Conservation (phyloP, 2,329 filamentous ascomycete species). For the Hysterium pulicare region DNA sequence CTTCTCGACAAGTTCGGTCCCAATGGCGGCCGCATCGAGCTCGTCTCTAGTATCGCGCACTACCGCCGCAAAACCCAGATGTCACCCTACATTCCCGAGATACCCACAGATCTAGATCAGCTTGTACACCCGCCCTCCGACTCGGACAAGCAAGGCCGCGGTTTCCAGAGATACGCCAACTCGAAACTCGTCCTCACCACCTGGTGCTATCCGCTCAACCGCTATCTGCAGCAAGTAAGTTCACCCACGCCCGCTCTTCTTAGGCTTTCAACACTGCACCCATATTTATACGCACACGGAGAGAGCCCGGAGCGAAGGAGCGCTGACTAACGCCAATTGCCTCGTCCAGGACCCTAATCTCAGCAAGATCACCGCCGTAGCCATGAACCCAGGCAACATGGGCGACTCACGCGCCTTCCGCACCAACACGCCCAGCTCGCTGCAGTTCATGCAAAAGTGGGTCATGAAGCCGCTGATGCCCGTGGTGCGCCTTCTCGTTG, state of each 20-base stretch:
- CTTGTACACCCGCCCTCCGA: constrained; percentile 36
- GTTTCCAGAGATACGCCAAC: constrained; percentile 45
- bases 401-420: constrained; percentile 34
- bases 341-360: constrained; percentile 10
- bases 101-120: constrained; percentile 33
- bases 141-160: constrained; percentile 35
- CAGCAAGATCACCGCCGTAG: constrained; percentile 23
- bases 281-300: constrained; percentile 3
- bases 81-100: constrained; percentile 30
- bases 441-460: background rate
- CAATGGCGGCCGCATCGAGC: constrained; percentile 3
- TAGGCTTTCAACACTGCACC: background rate
- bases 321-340: constrained; percentile 6
- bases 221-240: constrained; percentile 25
- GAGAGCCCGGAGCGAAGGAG: too few relatives aligned
- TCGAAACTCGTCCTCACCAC: constrained; percentile 43
- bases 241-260: too few relatives aligned
- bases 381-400: constrained; percentile 28
- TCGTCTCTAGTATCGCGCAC: constrained; percentile 28
- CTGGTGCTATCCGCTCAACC: constrained; percentile 43
- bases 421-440: constrained; percentile 1
- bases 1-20: constrained; percentile 5
- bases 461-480: constrained; percentile 3
- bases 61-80: constrained; percentile 37
- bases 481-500: constrained; percentile 20